Evolutionary conservation across 208 protist species (phyloP).

Genomic region (Crithidia fasciculata): DNA sequence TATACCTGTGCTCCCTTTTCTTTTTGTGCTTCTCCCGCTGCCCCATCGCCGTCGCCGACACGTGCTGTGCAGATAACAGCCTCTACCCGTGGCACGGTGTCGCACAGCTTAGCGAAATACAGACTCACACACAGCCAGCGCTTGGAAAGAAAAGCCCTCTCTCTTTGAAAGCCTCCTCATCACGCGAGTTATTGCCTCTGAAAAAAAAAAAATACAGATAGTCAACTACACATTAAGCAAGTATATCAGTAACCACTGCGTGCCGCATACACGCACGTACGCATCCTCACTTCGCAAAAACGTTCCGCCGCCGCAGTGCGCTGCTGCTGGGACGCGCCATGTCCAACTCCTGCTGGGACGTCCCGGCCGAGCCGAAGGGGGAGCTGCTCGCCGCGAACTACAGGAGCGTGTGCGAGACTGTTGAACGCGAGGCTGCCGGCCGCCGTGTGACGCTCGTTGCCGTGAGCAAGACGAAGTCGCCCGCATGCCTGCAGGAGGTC

Average conservation of each 20-base stretch:
- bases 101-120: not conserved
- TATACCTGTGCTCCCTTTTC: not conserved
- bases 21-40: not conserved
- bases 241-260: too few relatives aligned
- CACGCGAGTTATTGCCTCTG: not conserved
- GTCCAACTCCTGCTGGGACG: slow-evolving; percentile 58
- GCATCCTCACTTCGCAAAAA: not conserved
- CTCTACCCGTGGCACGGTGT: too few relatives aligned
- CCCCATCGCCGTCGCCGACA: too few relatives aligned
- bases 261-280: not conserved
- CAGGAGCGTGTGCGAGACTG: slow-evolving; percentile 37
- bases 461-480: slow-evolving; percentile 88
- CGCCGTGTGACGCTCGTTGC: slow-evolving; percentile 63
- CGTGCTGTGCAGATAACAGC: too few relatives aligned
- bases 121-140: not conserved
- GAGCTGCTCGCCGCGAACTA: slow-evolving; percentile 66
- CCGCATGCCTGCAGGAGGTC: slow-evolving; percentile 52
- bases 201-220: not conserved
- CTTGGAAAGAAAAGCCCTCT: not conserved
- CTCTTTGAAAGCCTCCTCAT: too few relatives aligned
- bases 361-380: slow-evolving; percentile 57
- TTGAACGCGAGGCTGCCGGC: slow-evolving; percentile 41
- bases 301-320: slow-evolving; percentile 15
- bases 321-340: slow-evolving; percentile 27
- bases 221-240: too few relatives aligned